phyloP scores from a whole-genome alignment of 306 rosid genomes.

The Purshia tridentata region DNA sequence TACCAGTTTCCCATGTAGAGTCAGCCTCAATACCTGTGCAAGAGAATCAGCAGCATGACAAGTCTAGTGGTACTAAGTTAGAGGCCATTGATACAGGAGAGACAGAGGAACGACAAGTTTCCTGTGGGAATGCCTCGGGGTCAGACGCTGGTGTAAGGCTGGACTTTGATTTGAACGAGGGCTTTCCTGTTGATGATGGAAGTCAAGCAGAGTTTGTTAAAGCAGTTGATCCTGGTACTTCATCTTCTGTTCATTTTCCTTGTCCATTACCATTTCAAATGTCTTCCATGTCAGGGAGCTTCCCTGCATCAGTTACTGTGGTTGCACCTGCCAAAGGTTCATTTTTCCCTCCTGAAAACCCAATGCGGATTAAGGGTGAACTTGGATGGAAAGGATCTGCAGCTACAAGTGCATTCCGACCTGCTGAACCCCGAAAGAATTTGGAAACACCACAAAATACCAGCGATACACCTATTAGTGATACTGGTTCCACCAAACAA shows the following conservation, averaged over 20 bases:
- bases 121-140: constrained; percentile 33
- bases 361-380: constrained; percentile 60
- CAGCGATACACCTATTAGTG: constrained; percentile 41
- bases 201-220: constrained; percentile 55
- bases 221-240: constrained; percentile 43
- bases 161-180: constrained; percentile 93
- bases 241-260: constrained; percentile 52
- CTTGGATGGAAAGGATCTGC: constrained; percentile 99
- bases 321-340: constrained; percentile 94
- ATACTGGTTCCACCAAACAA: constrained; percentile 45
- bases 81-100: constrained; percentile 35
- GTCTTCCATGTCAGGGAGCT: constrained; percentile 59
- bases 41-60: constrained; percentile 34
- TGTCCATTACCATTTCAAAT: constrained; percentile 60
- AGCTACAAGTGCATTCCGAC: constrained; percentile 94
- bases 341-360: constrained; percentile 70
- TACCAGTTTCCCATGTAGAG: constrained; percentile 12
- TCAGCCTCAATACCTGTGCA: constrained; percentile 10
- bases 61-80: constrained; percentile 15
- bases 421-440: constrained; percentile 86
- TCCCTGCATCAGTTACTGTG: constrained; percentile 73
- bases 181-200: constrained; percentile 73
- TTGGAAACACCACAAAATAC: constrained; percentile 40
- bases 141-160: constrained; percentile 51
- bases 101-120: constrained; percentile 30